Base-by-base conservation (phyloP, 1,284 basidiomycete genomes). In the Calocybe gambosa region DNA sequence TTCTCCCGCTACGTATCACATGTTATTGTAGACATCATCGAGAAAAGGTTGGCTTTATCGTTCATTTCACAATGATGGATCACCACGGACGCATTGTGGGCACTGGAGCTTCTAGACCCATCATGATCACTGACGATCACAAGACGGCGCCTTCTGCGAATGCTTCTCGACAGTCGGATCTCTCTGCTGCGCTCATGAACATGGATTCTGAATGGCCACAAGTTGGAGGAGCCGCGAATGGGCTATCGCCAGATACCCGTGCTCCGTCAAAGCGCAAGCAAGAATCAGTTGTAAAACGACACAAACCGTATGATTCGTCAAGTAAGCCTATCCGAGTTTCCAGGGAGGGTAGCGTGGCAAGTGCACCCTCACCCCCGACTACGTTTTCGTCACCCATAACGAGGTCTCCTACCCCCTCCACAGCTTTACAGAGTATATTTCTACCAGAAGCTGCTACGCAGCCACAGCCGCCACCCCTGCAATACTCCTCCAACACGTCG, bases 111-210 rank as follows among this genome's bases (percentile, higher is more conserved):
- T 93, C 92, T 1, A 84, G 85, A 23, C 93, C 95, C 2, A 95
- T 99, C 60, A 95, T 99, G 85, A 99, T 99, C 58, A 99, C 95
- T 2, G 96, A 99, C 67, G 96, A 99, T 64, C 94, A 97, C 70
- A 97, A 97, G 70, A 93, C 91, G 29, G 64, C 66, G 10, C 58
- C 64, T 15, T 50, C 53, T 33, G 42, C 51, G 15, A 51, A 49
- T 34, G 55, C 62, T 13, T 60, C 45, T 39, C 63, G 65, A 47
- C 57, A 59, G 25, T 33, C 57, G 1, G 66, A 68, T 18, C 58
- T 64, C 35, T 40, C 58, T 9, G 58, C 57, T 47, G 57, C 50
- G 10, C 65, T 66, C 42, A 49, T 59, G 37, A 59, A 62, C 38
- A 54, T 67, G 19, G 72, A 77, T 47, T 59, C 68, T 33, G 73